Evolutionary conservation across 148 eudicot genomes (phyloP), one percentile per base, ranked within the genome.

Genomic region (Mesembryanthemum crystallinum): DNA sequence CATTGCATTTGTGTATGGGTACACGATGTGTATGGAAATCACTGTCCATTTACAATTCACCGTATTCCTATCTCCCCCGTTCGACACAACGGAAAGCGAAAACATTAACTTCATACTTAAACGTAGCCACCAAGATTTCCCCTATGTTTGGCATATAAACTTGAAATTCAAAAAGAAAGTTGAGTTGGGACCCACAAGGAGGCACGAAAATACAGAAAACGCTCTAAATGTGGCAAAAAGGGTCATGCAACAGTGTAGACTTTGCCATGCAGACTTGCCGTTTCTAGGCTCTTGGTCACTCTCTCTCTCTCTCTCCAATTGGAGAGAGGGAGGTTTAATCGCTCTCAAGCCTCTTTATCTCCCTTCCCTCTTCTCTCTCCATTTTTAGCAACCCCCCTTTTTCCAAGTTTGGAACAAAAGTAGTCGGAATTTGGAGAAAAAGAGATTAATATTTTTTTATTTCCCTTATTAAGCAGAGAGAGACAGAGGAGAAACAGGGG

Each of bases 261-360:
- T 74, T 77, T 72, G 85, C 90, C 90, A 87, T 89, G 92, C 92
- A 87, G 85, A 86, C 84, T 89, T 89, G 85, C 93, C 93, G 85
- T 89, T 89, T 87, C 89, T 52, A 82, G 89, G 75, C 77, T 32
- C 21, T 69, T 21, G 20, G 29, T 57, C 28, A 49, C 21, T 32
- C 43, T 25, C 33, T 43, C 35, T 74, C 45, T 49, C 71, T 51
- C 61, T 76, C 84, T 81, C 87, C 86, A 85, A 87, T 87, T 87
- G 87, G 83, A n/a, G n/a, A n/a, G n/a, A n/a, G n/a, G n/a, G n/a
- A n/a, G n/a, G n/a, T n/a, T n/a, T n/a, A n/a, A n/a, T n/a, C n/a
- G n/a, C n/a, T n/a, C 55, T 54, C 65, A 68, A 75, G 77, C 79
- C 85, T 78, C 76, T 84, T 76, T 81, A 80, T 69, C 83, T 60